Evolutionary conservation across 352 stramenopile species (phyloP), one percentile per base, ranked within the genome.

Genomic region (Phytopythium cucurbitacearum): DNA sequence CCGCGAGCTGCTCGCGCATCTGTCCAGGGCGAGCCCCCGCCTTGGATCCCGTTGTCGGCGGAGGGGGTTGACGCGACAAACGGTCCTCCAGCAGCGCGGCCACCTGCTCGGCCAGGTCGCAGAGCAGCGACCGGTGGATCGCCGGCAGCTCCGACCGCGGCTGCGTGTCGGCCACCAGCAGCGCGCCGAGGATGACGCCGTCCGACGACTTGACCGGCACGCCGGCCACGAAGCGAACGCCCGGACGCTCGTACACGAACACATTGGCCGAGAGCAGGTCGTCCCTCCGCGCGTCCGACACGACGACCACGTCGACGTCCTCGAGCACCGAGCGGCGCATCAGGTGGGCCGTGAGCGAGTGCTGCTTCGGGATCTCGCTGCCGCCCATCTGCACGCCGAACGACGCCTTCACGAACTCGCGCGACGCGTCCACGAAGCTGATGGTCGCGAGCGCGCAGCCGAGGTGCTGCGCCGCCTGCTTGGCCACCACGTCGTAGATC

Each of bases 351-450:
- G 75, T 71, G 9, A 87, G 62, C 21, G 78, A 89, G 50, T 87
- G 65, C n/a, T 69, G 60, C 42, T 75, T 75, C 0, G 75, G 67
- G 3, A 89, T 53, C 5, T 84, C 70, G 37, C 43, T 71, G 13
- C 72, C 10, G 3, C 67, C 63, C 28, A 57, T 28, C 21, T 47
- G 43, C 6, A 80, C 42, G 4, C 78, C 78, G 37, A 77, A 84
- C 15, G 69, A 69, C 0, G 78, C 70, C 42, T 80, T 84, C 36
- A 89, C 65, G 46, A 80, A 82, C 52, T 89, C 78, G 33, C 75
- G 75, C 13, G 51, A 61, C 2, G 68, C 67, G 48, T 89, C 78
- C 13, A 89, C 73, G 33, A 89, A 89, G 48, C 78, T 80, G 28
- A 89, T 77, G 13, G 75, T 74, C 3, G 73, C 61, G n/a, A 89